Evolutionary conservation across 768 basidiomycete genomes (phyloP).

Genomic region (Leccinum ochraceum): DNA sequence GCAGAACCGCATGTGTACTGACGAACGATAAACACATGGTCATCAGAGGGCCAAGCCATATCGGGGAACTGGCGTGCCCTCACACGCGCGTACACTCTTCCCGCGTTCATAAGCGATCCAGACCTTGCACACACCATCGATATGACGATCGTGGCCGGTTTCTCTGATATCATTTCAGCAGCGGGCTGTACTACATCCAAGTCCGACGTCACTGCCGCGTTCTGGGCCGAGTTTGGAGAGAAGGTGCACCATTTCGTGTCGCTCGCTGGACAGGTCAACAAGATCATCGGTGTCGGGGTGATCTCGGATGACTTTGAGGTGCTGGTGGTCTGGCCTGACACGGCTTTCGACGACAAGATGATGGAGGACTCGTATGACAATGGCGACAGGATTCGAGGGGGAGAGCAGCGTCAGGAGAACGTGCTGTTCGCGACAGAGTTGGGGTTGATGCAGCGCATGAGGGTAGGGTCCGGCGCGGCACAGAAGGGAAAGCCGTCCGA

Average conservation of each 20-base stretch:
- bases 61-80: conserved; percentile 45
- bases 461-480: conserved; percentile 6
- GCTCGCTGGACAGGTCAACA: conserved; percentile 46
- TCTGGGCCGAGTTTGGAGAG: conserved; percentile 43
- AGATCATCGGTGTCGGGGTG: conserved; percentile 23
- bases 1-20: not conserved
- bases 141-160: conserved; percentile 17
- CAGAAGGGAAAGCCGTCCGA: conserved; percentile 21
- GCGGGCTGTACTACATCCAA: conserved; percentile 24
- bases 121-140: conserved; percentile 14
- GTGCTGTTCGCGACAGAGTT: conserved; percentile 38
- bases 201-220: conserved; percentile 36
- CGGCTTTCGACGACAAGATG: conserved; percentile 9
- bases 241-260: conserved; percentile 43
- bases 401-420: not conserved
- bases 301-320: conserved; percentile 31
- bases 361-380: conserved; percentile 32
- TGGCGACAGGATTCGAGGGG: conserved; percentile 7
- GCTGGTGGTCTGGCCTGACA: conserved; percentile 13
- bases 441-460: conserved; percentile 30
- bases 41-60: conserved; percentile 42
- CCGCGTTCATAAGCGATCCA: conserved; percentile 14
- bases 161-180: conserved; percentile 28
- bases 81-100: conserved; percentile 27
- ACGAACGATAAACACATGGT: not conserved